phyloP scores from a whole-genome alignment of 176 grass and related monocot species.

The Pontederia paniculata region DNA sequence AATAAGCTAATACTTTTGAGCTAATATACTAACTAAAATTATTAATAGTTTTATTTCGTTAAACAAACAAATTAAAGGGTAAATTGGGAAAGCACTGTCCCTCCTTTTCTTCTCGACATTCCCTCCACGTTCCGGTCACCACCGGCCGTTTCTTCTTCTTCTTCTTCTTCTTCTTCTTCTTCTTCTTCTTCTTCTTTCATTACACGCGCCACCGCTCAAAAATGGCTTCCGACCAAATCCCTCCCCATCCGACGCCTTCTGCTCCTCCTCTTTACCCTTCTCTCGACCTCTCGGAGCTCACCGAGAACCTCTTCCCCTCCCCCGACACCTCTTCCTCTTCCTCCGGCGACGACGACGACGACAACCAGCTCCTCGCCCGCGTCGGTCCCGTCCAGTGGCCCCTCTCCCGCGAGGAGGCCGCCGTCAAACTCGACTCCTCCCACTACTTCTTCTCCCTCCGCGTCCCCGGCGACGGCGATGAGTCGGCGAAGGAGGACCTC shows the following conservation, averaged over 20 bases:
- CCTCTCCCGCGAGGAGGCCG: constrained; percentile 51
- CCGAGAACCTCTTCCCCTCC: background rate
- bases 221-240: too few species aligned
- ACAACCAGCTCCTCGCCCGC: constrained; percentile 25
- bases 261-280: background rate
- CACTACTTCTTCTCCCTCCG: constrained; percentile 76
- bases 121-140: too few species aligned
- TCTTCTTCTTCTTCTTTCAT: background rate
- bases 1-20: too few species aligned
- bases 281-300: background rate
- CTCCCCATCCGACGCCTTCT: background rate
- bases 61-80: too few species aligned
- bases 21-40: too few species aligned
- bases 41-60: too few species aligned
- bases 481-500: constrained; percentile 18
- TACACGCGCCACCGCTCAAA: background rate
- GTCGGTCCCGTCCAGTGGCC: constrained; percentile 49
- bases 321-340: too few species aligned
- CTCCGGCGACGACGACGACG: background rate
- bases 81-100: too few species aligned
- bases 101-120: too few species aligned
- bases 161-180: background rate
- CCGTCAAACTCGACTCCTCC: constrained; percentile 57
- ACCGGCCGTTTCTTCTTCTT: too few species aligned
- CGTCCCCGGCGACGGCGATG: constrained; percentile 39